Conservation (phyloP, 805 yeast species). For the Peterozyma toletana region DNA sequence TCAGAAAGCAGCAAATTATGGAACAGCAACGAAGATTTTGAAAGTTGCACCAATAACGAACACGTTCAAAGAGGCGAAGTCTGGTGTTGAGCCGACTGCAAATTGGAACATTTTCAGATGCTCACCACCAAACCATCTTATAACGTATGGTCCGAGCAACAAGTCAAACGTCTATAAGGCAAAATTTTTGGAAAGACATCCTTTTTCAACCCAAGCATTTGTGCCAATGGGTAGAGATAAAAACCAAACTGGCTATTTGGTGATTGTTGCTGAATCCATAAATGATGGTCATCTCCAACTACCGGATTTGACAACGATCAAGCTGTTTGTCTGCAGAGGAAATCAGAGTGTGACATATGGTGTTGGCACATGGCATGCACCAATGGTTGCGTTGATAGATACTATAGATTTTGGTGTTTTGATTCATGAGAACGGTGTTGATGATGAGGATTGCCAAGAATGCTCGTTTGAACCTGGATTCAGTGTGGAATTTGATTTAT, state of each 20-base stretch:
- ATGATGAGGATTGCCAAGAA: slow-evolving; percentile 79
- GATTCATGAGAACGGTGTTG: slow-evolving; percentile 75
- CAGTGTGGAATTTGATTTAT: slow-evolving; percentile 20
- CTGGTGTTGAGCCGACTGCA: slow-evolving; percentile 44
- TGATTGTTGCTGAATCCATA: slow-evolving; percentile 66
- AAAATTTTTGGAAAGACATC: slow-evolving; percentile 84
- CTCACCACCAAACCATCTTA: slow-evolving; percentile 63
- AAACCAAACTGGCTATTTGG: slow-evolving; percentile 52
- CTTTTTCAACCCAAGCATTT: slow-evolving; percentile 82
- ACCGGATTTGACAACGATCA: slow-evolving; percentile 56
- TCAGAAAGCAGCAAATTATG: slow-evolving; percentile 68
- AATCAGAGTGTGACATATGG: slow-evolving; percentile 90
- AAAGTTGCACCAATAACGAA: slow-evolving; percentile 65
- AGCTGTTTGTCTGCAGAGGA: slow-evolving; percentile 72
- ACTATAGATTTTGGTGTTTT: slow-evolving; percentile 80
- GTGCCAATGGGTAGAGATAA: slow-evolving; percentile 74
- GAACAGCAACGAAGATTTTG: slow-evolving; percentile 80
- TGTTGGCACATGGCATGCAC: slow-evolving; percentile 89
- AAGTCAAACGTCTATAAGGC: slow-evolving; percentile 31
- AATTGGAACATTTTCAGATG: slow-evolving; percentile 84
- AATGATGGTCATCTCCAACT: slow-evolving; percentile 26
- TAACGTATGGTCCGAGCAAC: slow-evolving; percentile 15
- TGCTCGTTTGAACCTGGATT: slow-evolving; percentile 60
- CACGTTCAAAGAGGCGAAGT: slow-evolving; percentile 37
- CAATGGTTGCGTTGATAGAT: slow-evolving; percentile 79